These are phyloP conservation scores for Rhizoclosmatium sp. DNA, from an alignment of 192 early-diverging fungal species.

Conservation along the genomic window DNA sequence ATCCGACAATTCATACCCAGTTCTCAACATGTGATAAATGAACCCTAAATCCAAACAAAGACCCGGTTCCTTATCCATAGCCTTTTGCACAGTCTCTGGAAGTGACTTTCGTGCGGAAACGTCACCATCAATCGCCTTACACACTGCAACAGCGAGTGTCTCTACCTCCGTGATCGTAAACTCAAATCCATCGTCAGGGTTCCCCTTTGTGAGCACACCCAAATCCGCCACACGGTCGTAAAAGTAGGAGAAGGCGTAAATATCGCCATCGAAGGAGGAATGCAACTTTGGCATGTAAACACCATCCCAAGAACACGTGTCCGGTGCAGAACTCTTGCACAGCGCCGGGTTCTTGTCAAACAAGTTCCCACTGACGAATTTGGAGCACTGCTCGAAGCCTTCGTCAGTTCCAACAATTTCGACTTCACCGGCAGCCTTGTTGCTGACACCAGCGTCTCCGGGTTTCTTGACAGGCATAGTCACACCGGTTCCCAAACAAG, in stretches of 20 bases:
- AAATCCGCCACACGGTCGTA: slow-evolving; percentile 74
- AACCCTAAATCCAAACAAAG: slow-evolving; percentile 93
- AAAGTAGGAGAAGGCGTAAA: slow-evolving; percentile 97
- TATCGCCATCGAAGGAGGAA: slow-evolving; percentile 76
- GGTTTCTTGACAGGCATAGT: slow-evolving; percentile 20
- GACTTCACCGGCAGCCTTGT: slow-evolving; percentile 30
- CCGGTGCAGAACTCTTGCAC: slow-evolving; percentile 1
- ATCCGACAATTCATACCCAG: slow-evolving; percentile 83
- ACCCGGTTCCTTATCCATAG: slow-evolving; percentile 61
- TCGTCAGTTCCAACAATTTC: slow-evolving; percentile 55
- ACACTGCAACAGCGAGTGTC: slow-evolving; percentile 73
- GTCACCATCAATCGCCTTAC: slow-evolving; percentile 45
- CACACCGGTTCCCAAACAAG: slow-evolving; percentile 71
- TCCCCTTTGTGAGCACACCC: slow-evolving; percentile 32
- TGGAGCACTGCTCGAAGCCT: slow-evolving; percentile 58
- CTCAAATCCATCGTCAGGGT: slow-evolving; percentile 49
- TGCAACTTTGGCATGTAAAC: slow-evolving; percentile 86
- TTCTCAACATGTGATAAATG: slow-evolving; percentile 81
- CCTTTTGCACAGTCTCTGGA: slow-evolving; percentile 3
- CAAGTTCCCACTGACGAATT: slow-evolving; percentile 65
- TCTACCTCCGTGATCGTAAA: slow-evolving; percentile 78
- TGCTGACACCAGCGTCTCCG: slow-evolving; percentile 52
- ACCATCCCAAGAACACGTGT: slow-evolving; percentile 91
- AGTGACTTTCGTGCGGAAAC: neutral
- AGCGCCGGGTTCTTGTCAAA: slow-evolving; percentile 78